Evolutionary conservation across 2,329 filamentous ascomycete genomes (phyloP).

Genomic region (Stagonosporopsis tanaceti): DNA sequence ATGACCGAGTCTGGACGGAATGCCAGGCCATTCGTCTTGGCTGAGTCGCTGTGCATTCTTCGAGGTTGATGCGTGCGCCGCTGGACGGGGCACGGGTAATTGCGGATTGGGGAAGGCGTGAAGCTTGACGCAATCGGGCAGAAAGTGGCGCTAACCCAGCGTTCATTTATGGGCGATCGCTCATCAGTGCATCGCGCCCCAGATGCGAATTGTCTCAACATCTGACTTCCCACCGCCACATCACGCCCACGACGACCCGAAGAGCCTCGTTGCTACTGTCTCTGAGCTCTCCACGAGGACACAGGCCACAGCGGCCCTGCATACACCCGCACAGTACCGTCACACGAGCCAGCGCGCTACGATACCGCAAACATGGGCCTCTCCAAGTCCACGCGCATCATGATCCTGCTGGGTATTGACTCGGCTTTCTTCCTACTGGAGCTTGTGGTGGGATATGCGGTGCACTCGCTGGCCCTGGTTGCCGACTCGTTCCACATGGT

Average conservation of each 20-base stretch:
- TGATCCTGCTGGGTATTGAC: constrained; percentile 92
- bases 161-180: constrained; percentile 11
- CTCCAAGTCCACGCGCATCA: constrained; percentile 91
- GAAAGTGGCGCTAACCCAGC: constrained; percentile 13
- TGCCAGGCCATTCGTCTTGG: background rate
- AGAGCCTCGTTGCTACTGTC: background rate
- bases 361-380: constrained; percentile 70
- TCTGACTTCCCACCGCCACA: constrained; percentile 2
- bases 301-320: constrained; percentile 13
- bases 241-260: background rate
- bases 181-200: constrained; percentile 11
- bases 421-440: constrained; percentile 89
- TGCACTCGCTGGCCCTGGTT: constrained; percentile 90
- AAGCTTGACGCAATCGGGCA: constrained; percentile 19
- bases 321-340: background rate
- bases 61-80: constrained; percentile 1
- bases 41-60: constrained; percentile 1
- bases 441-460: constrained; percentile 80
- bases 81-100: constrained; percentile 7
- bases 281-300: constrained; percentile 1
- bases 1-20: background rate
- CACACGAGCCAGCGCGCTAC: constrained; percentile 20
- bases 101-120: constrained; percentile 9
- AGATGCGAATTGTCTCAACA: background rate
- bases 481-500: constrained; percentile 99